phyloP scores from a whole-genome alignment of 2,329 filamentous ascomycete genomes.

The Verticillium albo-atrum region DNA sequence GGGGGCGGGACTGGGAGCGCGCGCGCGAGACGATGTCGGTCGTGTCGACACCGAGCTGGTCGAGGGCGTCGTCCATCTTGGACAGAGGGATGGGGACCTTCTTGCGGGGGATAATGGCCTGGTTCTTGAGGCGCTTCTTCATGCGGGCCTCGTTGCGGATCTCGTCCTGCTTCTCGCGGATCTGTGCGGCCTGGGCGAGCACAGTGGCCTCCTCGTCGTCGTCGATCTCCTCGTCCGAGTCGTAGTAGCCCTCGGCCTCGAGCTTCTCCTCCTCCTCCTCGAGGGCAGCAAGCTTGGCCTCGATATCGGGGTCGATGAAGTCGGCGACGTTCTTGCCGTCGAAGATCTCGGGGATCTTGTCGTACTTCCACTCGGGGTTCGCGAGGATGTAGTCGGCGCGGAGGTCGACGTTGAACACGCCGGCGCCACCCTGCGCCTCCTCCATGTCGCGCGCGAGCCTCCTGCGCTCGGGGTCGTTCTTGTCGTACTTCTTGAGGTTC shows the following conservation, averaged over 20 bases:
- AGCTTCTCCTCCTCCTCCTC: slow-evolving; percentile 95
- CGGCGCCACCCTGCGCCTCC: slow-evolving; percentile 87
- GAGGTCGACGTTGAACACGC: slow-evolving; percentile 93
- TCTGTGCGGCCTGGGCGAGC: slow-evolving; percentile 86
- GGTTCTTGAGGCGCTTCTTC: slow-evolving; percentile 96
- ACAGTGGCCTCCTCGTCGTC: slow-evolving; percentile 87
- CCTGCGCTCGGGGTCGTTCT: slow-evolving; percentile 77
- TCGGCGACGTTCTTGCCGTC: slow-evolving; percentile 98
- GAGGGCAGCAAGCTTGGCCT: slow-evolving; percentile 82
- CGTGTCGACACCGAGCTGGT: slow-evolving; percentile 81
- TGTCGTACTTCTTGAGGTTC: slow-evolving; percentile 82
- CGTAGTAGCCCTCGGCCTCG: slow-evolving; percentile 89
- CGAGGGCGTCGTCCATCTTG: slow-evolving; percentile 81
- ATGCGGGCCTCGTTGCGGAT: slow-evolving; percentile 93
- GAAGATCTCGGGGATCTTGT: slow-evolving; percentile 90
- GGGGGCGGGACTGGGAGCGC: slow-evolving; percentile 59
- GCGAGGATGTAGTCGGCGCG: slow-evolving; percentile 84
- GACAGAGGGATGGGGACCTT: slow-evolving; percentile 76
- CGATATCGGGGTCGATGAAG: slow-evolving; percentile 95
- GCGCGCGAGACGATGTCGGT: slow-evolving; percentile 69
- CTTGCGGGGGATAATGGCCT: slow-evolving; percentile 84
- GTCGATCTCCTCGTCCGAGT: slow-evolving; percentile 76
- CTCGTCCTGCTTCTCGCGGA: slow-evolving; percentile 88
- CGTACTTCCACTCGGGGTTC: slow-evolving; percentile 90
- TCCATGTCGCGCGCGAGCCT: slow-evolving; percentile 82